phyloP scores from a whole-genome alignment of 176 grass and related monocot species.

The Dendrocalamus sinicus region DNA sequence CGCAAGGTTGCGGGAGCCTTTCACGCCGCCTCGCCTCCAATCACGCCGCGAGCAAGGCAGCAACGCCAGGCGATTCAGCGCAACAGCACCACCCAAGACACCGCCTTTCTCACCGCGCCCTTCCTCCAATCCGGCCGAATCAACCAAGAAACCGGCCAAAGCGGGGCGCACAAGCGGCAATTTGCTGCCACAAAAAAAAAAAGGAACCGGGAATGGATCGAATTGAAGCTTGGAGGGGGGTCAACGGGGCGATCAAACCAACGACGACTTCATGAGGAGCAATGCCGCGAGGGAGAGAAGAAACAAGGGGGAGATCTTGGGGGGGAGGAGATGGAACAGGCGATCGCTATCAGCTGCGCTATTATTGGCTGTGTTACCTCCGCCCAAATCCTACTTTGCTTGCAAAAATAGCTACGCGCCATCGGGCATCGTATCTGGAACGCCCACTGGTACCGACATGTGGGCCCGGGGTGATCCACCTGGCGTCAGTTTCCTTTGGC shows the following conservation, averaged over 20 bases:
- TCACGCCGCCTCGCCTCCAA: neutral
- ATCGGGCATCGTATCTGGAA: neutral
- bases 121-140: slow-evolving; percentile 9
- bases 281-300: neutral
- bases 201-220: neutral
- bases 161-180: too few species aligned
- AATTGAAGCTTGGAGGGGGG: neutral
- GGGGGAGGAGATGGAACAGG: slow-evolving; percentile 38
- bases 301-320: slow-evolving; percentile 42
- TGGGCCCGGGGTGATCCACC: slow-evolving; percentile 11
- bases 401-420: slow-evolving; percentile 49
- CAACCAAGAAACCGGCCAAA: slow-evolving; percentile 1
- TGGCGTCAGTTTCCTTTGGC: neutral
- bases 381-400: slow-evolving; percentile 26
- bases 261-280: neutral
- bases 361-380: slow-evolving; percentile 30
- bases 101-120: slow-evolving; percentile 2
- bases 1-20: neutral
- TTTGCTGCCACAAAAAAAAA: neutral
- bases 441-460: slow-evolving; percentile 32
- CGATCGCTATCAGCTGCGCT: slow-evolving; percentile 15
- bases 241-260: slow-evolving; percentile 1
- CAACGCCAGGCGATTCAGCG: neutral
- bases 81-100: neutral
- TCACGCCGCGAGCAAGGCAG: neutral